phyloP scores from a whole-genome alignment of 495 filamentous ascomycete genomes.

The Podospora bellae-mahoneyi region DNA sequence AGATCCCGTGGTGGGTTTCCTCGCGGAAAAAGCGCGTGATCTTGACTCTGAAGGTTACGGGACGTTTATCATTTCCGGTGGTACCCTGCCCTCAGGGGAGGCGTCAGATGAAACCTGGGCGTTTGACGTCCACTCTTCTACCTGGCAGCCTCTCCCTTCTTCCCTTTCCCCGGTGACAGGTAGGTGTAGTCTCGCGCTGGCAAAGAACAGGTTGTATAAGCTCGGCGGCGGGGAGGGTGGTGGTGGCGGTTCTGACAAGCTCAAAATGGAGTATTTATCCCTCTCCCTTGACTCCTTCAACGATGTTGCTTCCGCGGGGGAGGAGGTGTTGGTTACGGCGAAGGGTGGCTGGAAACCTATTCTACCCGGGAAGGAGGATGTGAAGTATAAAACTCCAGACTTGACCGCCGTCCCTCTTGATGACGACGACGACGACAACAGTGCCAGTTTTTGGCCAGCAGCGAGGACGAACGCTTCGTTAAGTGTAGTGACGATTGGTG shows the following conservation, averaged over 20 bases:
- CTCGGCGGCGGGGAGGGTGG: slow-evolving; percentile 58
- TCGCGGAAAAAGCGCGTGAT: slow-evolving; percentile 46
- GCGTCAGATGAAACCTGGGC: slow-evolving; percentile 67
- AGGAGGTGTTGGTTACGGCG: slow-evolving; percentile 27
- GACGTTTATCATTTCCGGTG: slow-evolving; percentile 68
- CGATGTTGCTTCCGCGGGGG: slow-evolving; percentile 44
- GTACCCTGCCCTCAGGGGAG: slow-evolving; percentile 51
- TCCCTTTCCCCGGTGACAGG: slow-evolving; percentile 47
- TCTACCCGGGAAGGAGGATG: slow-evolving; percentile 24
- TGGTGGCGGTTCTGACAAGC: neutral
- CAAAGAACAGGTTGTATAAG: slow-evolving; percentile 59
- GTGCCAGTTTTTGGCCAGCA: slow-evolving; percentile 38
- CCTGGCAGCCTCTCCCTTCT: slow-evolving; percentile 60
- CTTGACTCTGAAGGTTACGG: slow-evolving; percentile 49
- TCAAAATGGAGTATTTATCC: slow-evolving; percentile 57
- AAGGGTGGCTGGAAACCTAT: slow-evolving; percentile 43
- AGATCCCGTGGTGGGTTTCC: slow-evolving; percentile 44
- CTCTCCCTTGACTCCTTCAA: slow-evolving; percentile 44
- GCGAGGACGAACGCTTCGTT: slow-evolving; percentile 45
- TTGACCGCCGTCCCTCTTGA: slow-evolving; percentile 20
- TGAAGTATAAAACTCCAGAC: slow-evolving; percentile 30
- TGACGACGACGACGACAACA: slow-evolving; percentile 8
- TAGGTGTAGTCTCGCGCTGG: slow-evolving; percentile 62
- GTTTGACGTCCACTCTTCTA: slow-evolving; percentile 55
- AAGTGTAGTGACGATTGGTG: slow-evolving; percentile 46